Evolutionary conservation across 768 basidiomycete species (phyloP).

Genomic region (Suillus spraguei): DNA sequence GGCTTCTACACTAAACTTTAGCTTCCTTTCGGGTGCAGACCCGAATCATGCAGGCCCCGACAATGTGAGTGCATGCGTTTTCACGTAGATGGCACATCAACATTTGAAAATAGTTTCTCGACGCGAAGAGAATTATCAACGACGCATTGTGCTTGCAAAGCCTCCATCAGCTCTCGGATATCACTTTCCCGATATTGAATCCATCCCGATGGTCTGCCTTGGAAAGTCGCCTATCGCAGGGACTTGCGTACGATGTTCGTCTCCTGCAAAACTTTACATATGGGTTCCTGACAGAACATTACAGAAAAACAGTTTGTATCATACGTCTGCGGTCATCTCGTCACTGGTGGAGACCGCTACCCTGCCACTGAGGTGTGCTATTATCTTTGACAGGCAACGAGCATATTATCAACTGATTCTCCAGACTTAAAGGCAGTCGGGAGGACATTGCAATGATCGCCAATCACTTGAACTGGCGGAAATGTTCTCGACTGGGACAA

Average conservation of each 20-base stretch:
- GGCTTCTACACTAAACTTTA: conserved; percentile 56
- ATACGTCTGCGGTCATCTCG: conserved; percentile 59
- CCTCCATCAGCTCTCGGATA: conserved; percentile 49
- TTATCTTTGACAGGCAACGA: not conserved
- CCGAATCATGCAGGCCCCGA: conserved; percentile 37
- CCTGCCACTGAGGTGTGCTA: conserved; percentile 55
- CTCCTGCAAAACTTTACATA: conserved; percentile 29
- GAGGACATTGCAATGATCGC: conserved; percentile 48
- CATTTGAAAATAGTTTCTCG: conserved; percentile 33
- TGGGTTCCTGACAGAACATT: conserved; percentile 14
- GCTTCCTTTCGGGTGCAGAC: conserved; percentile 52
- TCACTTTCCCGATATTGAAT: conserved; percentile 53
- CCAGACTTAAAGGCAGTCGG: conserved; percentile 36
- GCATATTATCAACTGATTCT: not conserved
- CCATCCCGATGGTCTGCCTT: conserved; percentile 44
- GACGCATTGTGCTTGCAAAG: conserved; percentile 62
- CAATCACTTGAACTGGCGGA: conserved; percentile 54
- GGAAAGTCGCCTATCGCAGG: conserved; percentile 28
- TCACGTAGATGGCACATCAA: conserved; percentile 11
- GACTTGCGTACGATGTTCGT: conserved; percentile 22
- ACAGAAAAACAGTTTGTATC: conserved; percentile 43
- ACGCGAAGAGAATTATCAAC: conserved; percentile 52
- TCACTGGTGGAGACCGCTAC: conserved; percentile 61
- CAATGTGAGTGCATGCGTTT: conserved; percentile 44
- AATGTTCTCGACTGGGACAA: conserved; percentile 53